Evolutionary conservation across 2,329 filamentous ascomycete species (phyloP).

Genomic region (Gliomastix tumulicola): DNA sequence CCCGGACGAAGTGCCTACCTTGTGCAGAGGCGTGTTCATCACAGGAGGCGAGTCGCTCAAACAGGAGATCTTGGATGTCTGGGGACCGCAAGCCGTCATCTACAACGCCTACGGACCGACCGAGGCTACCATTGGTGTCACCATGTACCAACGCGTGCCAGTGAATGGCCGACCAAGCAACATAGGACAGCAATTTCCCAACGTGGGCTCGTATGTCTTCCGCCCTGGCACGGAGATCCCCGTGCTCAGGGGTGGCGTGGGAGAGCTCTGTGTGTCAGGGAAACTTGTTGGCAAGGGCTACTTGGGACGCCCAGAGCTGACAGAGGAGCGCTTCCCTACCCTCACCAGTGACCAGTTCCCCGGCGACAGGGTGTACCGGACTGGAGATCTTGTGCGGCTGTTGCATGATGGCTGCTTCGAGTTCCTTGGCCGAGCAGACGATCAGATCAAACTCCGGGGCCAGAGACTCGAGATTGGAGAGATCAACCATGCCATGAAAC

Average conservation of each 20-base stretch:
- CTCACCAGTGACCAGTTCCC: slow-evolving; percentile 48
- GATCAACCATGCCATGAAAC: slow-evolving; percentile 77
- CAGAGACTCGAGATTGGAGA: slow-evolving; percentile 86
- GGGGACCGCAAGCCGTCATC: slow-evolving; percentile 74
- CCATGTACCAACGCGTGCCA: slow-evolving; percentile 79
- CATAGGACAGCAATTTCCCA: slow-evolving; percentile 80
- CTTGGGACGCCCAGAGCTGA: slow-evolving; percentile 72
- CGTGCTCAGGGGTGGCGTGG: slow-evolving; percentile 71
- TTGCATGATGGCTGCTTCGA: slow-evolving; percentile 77
- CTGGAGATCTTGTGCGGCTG: slow-evolving; percentile 80
- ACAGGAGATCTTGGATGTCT: slow-evolving; percentile 80
- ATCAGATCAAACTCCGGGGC: slow-evolving; percentile 86
- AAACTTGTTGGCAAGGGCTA: slow-evolving; percentile 87
- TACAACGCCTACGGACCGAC: slow-evolving; percentile 93
- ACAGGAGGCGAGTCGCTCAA: slow-evolving; percentile 85
- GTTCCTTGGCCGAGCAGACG: slow-evolving; percentile 81
- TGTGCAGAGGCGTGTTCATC: slow-evolving; percentile 83
- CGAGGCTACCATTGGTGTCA: slow-evolving; percentile 87
- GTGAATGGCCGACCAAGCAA: slow-evolving; percentile 75
- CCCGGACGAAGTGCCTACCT: slow-evolving; percentile 71
- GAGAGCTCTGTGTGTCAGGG: slow-evolving; percentile 84
- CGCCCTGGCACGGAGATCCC: slow-evolving; percentile 61
- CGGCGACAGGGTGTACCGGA: slow-evolving; percentile 68
- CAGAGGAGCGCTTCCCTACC: slow-evolving; percentile 65
- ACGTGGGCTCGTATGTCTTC: slow-evolving; percentile 79